Base-by-base conservation (phyloP, 2,329 filamentous ascomycete species). In the Pseudocercospora fuligena region DNA sequence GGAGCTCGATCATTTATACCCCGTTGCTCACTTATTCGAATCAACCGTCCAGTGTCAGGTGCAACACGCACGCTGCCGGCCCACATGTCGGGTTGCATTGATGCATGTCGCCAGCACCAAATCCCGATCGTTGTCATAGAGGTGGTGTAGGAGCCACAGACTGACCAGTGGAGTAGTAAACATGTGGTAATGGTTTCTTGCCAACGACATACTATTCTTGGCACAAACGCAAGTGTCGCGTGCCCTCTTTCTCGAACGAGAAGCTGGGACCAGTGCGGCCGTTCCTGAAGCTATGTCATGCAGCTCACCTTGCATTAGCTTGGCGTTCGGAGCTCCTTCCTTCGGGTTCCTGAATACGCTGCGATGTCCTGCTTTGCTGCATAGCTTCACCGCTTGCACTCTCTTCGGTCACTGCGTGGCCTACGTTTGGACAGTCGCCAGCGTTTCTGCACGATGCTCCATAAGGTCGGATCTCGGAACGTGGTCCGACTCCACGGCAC, bases 231-330 rank as follows among this genome's bases (percentile, higher is more conserved):
- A 54, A 16, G 51, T 54, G 51, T 54, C 51, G 51, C 51, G 23
- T 54, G 21, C 21, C 16, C 51, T 54, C 51, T 27, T 54, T 4
- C 49, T 27, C 49, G 23, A 53, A 23, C 5, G 23, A 53, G 49
- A 14, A 53, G 23, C 23, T 27, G 51, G 21, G 7, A 54, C 25
- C 51, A 54, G 51, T 29, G 14, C 16, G 23, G 21, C 25, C 11
- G 11, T 29, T 16, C 21, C 25, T 54, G 51, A n/a, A 29, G 25
- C 51, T n/a, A 25, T 27, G 51, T n/a, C 51, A 54, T 54, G 51
- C 51, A 54, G 51, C 21, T 54, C 51, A 29, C 25, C 51, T 25
- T 16, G 51, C 51, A 54, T 54, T 54, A 54, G 51, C 51, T 27
- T 29, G 25, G 9, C 21, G 4, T 6, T 25, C 51, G 51, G 51